Evolutionary conservation across 345 rosid genomes (phyloP).

Genomic region (rapeseed (Brassica napus)): Da-Ae NC_063450.1:52891501-52892000

Average conservation of each 20-base stretch:
- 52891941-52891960: conserved; percentile 52
- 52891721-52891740: conserved; percentile 19
- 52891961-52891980: conserved; percentile 89
- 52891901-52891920: neutral
- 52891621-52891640: neutral
- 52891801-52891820: conserved; percentile 93
- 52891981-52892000: conserved; percentile 86
- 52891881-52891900: conserved; percentile 15
- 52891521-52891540: neutral
- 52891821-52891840: conserved; percentile 95
- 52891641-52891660: neutral
- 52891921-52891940: neutral
- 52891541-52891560: neutral
- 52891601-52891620: neutral
- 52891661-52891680: neutral
- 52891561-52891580: neutral
- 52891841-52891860: conserved; percentile 84
- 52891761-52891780: conserved; percentile 19
- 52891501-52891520: neutral
- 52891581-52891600: conserved; percentile 1
- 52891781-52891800: conserved; percentile 84
- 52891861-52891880: conserved; percentile 43
- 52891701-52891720: conserved; percentile 26
- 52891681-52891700: conserved; percentile 17
- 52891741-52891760: neutral